Evolutionary conservation across 352 stramenopile genomes (phyloP), one percentile per base, ranked within the genome.

Genomic region (Globisporangium paddicum): DNA sequence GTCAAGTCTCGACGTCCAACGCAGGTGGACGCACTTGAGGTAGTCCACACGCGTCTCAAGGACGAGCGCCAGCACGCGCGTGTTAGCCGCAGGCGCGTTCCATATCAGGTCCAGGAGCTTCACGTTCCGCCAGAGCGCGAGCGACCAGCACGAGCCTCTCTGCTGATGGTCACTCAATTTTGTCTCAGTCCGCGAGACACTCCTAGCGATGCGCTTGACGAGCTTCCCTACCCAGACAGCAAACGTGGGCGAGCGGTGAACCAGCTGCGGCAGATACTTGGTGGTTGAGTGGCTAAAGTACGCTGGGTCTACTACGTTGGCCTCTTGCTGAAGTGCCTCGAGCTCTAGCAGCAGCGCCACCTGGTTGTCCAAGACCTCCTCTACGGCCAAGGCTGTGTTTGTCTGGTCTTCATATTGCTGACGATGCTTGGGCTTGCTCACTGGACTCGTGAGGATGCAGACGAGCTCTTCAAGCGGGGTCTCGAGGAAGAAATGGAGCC

Each of bases 311-410:
- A 64, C 40, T 19, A 51, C 37, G 49, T 69, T 46, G 32, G 58
- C 56, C 64, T 71, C 48, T 57, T 64, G 21, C 63, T 71, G 46
- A 57, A 64, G 52, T 49, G 56, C 57, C 62, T 83, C 61, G 18
- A 89, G 60, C 23, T 81, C 77, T 23, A 85, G 69, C 5, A 84
- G 51, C 14, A 89, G 47, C 9, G 77, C 69, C 11, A 66, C 58
- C 58, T 89, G 73, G 5, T 60, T 52, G 46, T 86, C 77, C 25
- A 87, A 38, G 32, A 87, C 60, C 16, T 87, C 64, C 25, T 84
- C 77, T 3, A 55, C 46, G 0, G 67, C 41, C 18, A 67, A 30
- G 5, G 65, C 14, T 35, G 18, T 21, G 50, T 41, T 5, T 38
- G 16, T 47, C 11, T 37, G 37, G 14, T 60, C n/a, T 16, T 60